Evolutionary conservation across 2,329 filamentous ascomycete species (phyloP), one percentile per base, ranked within the genome.

Genomic region (Aspergillus ochraceus): DNA sequence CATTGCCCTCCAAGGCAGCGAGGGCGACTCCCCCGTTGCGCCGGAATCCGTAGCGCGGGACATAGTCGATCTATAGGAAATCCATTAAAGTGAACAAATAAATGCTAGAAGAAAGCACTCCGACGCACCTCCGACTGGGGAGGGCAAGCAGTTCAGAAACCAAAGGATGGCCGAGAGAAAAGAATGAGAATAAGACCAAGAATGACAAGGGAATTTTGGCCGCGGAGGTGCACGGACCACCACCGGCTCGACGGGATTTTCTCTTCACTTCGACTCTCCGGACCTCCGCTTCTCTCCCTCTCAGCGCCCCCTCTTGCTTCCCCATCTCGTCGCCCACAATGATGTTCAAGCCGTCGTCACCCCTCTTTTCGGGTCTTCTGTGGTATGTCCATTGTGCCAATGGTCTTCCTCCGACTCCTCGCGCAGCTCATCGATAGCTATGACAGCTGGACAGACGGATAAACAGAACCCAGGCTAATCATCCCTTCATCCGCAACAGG

Each of bases 321-420:
- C 54, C 49, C 6, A 54, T 52, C 59, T 61, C 61, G 29, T 63
- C 63, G 45, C 22, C 63, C 59, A 42, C 36, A 47, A 84, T 68
- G 64, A 96, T 97, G 92, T 94, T 96, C 81, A 90, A 89, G 80
- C 83, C 90, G 68, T 92, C 91, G 49, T 90, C 87, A 65, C 82
- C 90, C 60, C 82, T 96, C 24, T 88, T 87, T 58, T 86, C 90
- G 64, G 92, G 92, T 77, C 88, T 97, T 57, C 83, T 97, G 68
- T 97, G 92, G 89, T 92, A 83, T 51, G 78, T 66, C 14, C 11
- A 45, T 30, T 11, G 39, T 30, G 6, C 46, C 58, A 17, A 22
- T 47, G 42, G 57, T 20, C 8, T 46, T 47, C 50, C 32, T 17
- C 55, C 47, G 32, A 39, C 52, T 53, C 61, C 42, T 52, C 5